These are phyloP conservation scores for Pinguiococcus pyrenoidosus DNA, from an alignment of 108 stramenopile species.

Conservation along the genomic window DNA sequence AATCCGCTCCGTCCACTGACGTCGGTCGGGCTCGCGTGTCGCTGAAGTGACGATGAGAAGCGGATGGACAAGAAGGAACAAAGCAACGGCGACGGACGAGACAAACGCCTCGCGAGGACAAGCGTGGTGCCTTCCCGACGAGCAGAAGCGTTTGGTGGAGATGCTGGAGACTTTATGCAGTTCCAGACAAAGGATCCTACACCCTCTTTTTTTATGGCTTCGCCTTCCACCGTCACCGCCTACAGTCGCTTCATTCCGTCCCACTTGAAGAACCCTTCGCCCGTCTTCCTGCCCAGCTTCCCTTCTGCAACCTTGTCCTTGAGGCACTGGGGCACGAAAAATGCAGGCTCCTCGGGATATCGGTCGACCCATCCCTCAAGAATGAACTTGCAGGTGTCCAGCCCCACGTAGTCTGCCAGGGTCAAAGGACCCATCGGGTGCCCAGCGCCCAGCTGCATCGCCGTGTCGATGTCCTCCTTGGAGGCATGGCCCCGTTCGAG, in stretches of 20 bases:
- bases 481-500: conserved; percentile 82
- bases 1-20: no score
- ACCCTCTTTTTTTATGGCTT: no score
- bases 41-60: no score
- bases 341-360: conserved; percentile 68
- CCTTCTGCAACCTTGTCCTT: conserved; percentile 62
- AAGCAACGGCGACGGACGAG: no score
- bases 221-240: no score
- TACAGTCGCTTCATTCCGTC: conserved; percentile 9
- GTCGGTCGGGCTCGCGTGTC: no score
- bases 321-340: conserved; percentile 71
- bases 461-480: conserved; percentile 77
- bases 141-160: no score
- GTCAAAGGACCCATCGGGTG: conserved; percentile 88
- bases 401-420: conserved; percentile 74
- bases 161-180: no score
- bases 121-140: no score
- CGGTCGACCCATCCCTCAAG: conserved; percentile 60
- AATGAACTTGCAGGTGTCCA: conserved; percentile 79
- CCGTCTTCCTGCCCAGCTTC: conserved; percentile 85
- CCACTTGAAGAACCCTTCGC: conserved; percentile 56
- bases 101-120: no score
- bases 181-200: no score
- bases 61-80: no score
- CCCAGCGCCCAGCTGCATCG: conserved; percentile 92